These are phyloP conservation scores for Galerina sulciceps DNA, from an alignment of 768 basidiomycete genomes.

Conservation along the genomic window DNA sequence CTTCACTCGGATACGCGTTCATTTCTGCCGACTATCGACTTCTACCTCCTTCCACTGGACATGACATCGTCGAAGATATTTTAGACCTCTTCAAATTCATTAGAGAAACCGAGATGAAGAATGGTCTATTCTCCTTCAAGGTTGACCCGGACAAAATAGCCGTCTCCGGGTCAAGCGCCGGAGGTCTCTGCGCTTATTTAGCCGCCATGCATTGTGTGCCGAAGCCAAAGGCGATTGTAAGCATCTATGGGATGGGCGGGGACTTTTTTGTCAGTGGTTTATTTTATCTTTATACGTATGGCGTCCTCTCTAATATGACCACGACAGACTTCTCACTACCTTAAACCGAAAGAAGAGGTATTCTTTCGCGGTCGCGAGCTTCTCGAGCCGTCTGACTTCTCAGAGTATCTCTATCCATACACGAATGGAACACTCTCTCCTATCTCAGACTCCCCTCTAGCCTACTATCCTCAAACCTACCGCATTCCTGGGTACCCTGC, in stretches of 20 bases:
- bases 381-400: constrained; percentile 50
- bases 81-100: constrained; percentile 59
- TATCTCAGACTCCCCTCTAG: constrained; percentile 46
- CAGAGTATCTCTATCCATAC: constrained; percentile 51
- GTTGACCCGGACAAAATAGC: constrained; percentile 50
- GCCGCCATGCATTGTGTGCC: constrained; percentile 58
- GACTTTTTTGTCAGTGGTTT: constrained; percentile 48
- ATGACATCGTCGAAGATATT: constrained; percentile 62
- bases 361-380: constrained; percentile 63
- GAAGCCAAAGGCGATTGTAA: constrained; percentile 56
- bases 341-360: constrained; percentile 47
- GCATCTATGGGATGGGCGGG: constrained; percentile 70
- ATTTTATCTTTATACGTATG: neutral
- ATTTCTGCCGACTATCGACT: constrained; percentile 70
- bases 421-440: constrained; percentile 20
- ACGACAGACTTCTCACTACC: constrained; percentile 55
- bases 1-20: constrained; percentile 54
- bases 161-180: constrained; percentile 62
- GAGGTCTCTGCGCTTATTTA: constrained; percentile 67
- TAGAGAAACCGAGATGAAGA: constrained; percentile 9
- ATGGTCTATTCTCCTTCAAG: constrained; percentile 22
- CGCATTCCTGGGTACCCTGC: constrained; percentile 62
- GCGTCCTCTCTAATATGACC: neutral
- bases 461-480: constrained; percentile 48
- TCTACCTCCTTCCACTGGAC: constrained; percentile 55